phyloP scores from a whole-genome alignment of 176 grass and related monocot genomes.

The Oryza australiensis region DNA sequence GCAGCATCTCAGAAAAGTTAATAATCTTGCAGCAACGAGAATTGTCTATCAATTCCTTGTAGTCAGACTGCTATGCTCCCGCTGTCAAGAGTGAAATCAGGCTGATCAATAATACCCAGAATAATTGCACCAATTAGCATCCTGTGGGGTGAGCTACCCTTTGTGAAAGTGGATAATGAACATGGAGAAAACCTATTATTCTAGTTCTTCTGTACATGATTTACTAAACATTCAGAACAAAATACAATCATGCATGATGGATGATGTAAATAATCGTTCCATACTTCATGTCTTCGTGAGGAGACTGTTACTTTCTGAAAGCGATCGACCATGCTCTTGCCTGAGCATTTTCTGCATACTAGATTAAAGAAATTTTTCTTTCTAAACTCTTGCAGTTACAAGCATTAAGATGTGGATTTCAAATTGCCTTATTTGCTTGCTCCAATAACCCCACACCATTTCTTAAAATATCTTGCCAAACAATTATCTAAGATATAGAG shows the following conservation, averaged over 20 bases:
- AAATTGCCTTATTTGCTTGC: neutral
- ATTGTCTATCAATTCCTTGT: neutral
- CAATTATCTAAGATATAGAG: neutral
- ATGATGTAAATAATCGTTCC: conserved; percentile 39
- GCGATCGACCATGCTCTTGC: neutral
- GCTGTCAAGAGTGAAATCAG: conserved; percentile 50
- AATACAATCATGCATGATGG: conserved; percentile 26
- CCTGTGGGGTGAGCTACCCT: conserved; percentile 19
- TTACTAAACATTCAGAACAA: conserved; percentile 28
- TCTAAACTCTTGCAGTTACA: neutral
- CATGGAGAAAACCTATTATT: conserved; percentile 30
- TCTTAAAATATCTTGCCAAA: conserved; percentile 1
- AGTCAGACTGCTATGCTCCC: neutral
- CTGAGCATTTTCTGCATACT: neutral
- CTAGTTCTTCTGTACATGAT: conserved; percentile 36
- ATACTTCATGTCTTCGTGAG: conserved; percentile 12
- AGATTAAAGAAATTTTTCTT: neutral
- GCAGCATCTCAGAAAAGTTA: neutral
- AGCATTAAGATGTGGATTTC: neutral
- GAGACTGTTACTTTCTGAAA: conserved; percentile 18
- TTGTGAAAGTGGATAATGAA: conserved; percentile 31
- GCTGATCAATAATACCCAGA: conserved; percentile 43
- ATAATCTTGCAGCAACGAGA: neutral
- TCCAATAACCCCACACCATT: neutral
- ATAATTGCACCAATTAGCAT: conserved; percentile 27